Evolutionary conservation across 192 early-diverging fungal genomes (phyloP).

Genomic region (Paraglomus brasilianum): DNA sequence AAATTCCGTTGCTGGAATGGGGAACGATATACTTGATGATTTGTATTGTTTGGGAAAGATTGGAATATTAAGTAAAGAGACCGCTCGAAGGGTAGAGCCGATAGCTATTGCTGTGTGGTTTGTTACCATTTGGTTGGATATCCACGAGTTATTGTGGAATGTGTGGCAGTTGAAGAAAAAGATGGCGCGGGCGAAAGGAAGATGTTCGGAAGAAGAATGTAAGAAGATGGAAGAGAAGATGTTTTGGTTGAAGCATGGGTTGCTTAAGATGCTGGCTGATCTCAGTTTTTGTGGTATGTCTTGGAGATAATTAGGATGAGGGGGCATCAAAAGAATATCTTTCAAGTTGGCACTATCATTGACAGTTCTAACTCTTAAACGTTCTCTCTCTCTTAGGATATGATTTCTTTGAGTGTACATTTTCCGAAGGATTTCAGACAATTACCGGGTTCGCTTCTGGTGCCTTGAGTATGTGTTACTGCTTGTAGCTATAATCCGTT

Average conservation of each 20-base stretch:
- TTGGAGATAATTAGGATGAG: background rate
- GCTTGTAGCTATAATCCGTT: background rate
- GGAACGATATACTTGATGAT: slow-evolving; percentile 75
- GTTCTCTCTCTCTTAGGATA: slow-evolving; percentile 39
- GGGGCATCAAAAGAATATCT: background rate
- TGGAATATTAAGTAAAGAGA: slow-evolving; percentile 53
- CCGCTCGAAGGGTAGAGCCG: slow-evolving; percentile 55
- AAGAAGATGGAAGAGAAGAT: slow-evolving; percentile 47
- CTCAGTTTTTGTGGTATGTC: slow-evolving; percentile 70
- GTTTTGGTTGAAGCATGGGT: slow-evolving; percentile 55
- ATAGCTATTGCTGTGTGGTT: slow-evolving; percentile 72
- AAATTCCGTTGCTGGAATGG: slow-evolving; percentile 52
- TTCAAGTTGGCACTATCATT: background rate
- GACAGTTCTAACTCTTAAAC: slow-evolving; percentile 22
- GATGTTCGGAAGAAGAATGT: slow-evolving; percentile 31
- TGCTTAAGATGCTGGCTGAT: slow-evolving; percentile 68
- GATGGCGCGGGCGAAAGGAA: slow-evolving; percentile 16
- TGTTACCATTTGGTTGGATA: slow-evolving; percentile 65
- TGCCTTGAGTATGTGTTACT: slow-evolving; percentile 22
- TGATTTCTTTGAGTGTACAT: slow-evolving; percentile 51
- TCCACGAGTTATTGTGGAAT: slow-evolving; percentile 51
- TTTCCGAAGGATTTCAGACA: slow-evolving; percentile 51
- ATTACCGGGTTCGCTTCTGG: slow-evolving; percentile 54
- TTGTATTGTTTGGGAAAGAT: slow-evolving; percentile 71
- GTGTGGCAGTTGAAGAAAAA: slow-evolving; percentile 33